Conservation (phyloP, 495 filamentous ascomycete species). For the Margaritispora aquatica region DNA sequence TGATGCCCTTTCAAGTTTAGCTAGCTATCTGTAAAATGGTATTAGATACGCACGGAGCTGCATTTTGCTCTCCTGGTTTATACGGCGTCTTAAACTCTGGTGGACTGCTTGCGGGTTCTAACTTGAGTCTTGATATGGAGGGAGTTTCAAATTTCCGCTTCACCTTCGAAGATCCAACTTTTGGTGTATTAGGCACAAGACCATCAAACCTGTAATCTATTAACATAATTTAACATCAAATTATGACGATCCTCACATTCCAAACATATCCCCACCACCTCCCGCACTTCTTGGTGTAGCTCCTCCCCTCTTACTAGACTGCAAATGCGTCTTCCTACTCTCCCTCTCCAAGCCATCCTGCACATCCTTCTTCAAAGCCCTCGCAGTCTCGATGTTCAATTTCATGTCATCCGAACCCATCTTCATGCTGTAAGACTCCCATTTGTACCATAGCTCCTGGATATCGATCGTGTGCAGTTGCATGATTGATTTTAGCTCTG, state of each 20-base stretch:
- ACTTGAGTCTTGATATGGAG: constrained; percentile 38
- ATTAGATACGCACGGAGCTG: constrained; percentile 28
- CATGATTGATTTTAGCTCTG: constrained; percentile 78
- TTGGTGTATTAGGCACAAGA: constrained; percentile 68
- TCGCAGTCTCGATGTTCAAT: constrained; percentile 58
- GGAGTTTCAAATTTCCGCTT: constrained; percentile 32
- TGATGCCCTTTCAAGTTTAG: constrained; percentile 34
- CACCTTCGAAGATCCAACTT: constrained; percentile 30
- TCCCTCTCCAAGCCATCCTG: constrained; percentile 79
- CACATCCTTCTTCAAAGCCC: constrained; percentile 77
- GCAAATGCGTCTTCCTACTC: constrained; percentile 51
- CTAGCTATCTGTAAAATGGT: constrained; percentile 13
- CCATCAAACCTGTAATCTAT: constrained; percentile 75
- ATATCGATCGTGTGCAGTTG: constrained; percentile 67
- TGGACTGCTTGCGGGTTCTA: constrained; percentile 38
- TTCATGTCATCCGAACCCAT: constrained; percentile 72
- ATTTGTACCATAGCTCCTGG: constrained; percentile 92
- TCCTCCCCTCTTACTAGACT: constrained; percentile 53
- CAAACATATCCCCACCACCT: constrained; percentile 66
- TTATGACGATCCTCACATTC: constrained; percentile 53
- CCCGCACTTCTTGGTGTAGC: constrained; percentile 59
- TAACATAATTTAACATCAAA: constrained; percentile 19
- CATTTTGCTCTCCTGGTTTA: constrained; percentile 34
- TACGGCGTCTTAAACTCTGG: constrained; percentile 36
- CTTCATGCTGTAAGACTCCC: constrained; percentile 94